A percentile compares a stretch with the other conserved stretches of the same genome.
Conservation (phyloP, 805 yeast genomes). For the Suhomyces sp. region DNA sequence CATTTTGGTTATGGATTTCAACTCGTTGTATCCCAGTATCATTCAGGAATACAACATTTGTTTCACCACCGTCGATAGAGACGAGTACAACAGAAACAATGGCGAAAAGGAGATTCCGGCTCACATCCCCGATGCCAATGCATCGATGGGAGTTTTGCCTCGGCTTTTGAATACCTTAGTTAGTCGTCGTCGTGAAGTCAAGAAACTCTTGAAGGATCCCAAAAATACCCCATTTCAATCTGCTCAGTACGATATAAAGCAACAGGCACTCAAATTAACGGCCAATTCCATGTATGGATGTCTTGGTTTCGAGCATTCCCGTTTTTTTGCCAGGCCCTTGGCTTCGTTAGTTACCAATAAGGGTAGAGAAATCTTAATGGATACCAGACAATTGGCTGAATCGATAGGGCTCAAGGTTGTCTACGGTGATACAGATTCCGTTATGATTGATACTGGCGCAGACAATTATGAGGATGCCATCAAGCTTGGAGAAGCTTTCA, state of each 20-base stretch:
- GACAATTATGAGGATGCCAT: constrained; percentile 68
- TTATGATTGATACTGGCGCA: constrained; percentile 92
- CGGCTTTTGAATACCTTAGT: constrained; percentile 79
- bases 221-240: constrained; percentile 58
- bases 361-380: constrained; percentile 93
- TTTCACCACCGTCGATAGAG: constrained; percentile 89
- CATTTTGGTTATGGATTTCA: constrained; percentile 95
- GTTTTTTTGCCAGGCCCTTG: constrained; percentile 93
- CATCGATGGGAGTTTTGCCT: constrained; percentile 80
- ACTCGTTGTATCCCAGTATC: constrained; percentile 93
- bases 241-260: constrained; percentile 91
- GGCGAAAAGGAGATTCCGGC: constrained; percentile 49
- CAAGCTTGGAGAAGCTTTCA: constrained; percentile 81
- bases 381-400: constrained; percentile 91
- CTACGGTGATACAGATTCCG: constrained; percentile 98
- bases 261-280: constrained; percentile 91
- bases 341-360: constrained; percentile 94
- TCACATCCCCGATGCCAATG: constrained; percentile 56
- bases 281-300: constrained; percentile 99
- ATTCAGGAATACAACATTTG: constrained; percentile 97
- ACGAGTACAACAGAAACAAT: constrained; percentile 49
- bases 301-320: constrained; percentile 84
- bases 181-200: constrained; percentile 88
- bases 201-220: constrained; percentile 76
- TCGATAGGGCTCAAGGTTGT: constrained; percentile 78